Conservation (phyloP, 2,329 filamentous ascomycete genomes). For the Apiospora pterosperma region DNA sequence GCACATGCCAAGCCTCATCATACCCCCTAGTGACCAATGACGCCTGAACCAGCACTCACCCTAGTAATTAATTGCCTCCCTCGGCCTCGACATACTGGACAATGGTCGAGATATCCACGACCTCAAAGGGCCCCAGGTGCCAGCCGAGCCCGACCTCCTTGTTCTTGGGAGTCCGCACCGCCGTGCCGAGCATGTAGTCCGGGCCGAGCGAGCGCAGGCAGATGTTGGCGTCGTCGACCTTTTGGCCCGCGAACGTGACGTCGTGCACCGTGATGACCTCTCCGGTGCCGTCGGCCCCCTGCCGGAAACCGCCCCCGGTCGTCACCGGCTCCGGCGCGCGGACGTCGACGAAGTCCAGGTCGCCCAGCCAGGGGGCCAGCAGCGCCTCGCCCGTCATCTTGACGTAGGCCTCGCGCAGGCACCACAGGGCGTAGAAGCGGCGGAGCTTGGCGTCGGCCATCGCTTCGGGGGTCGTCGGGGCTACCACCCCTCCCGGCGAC, state of each 20-base stretch:
- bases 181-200: constrained; percentile 54
- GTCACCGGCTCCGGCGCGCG: constrained; percentile 43
- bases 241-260: constrained; percentile 35
- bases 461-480: constrained; percentile 20
- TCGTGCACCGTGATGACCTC: constrained; percentile 32
- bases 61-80: background rate
- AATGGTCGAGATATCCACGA: constrained; percentile 42
- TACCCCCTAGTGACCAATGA: background rate
- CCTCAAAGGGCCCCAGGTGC: constrained; percentile 37
- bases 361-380: constrained; percentile 67
- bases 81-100: constrained; percentile 39
- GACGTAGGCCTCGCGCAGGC: constrained; percentile 75
- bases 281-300: constrained; percentile 31
- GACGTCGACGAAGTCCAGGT: constrained; percentile 66
- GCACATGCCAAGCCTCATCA: background rate
- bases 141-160: constrained; percentile 36
- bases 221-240: constrained; percentile 39
- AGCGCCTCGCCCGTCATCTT: constrained; percentile 80
- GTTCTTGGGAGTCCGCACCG: constrained; percentile 37
- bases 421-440: constrained; percentile 76
- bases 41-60: background rate
- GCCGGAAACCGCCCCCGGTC: constrained; percentile 16
- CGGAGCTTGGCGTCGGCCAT: constrained; percentile 61
- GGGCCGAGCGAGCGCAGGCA: constrained; percentile 40
- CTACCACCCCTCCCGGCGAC: constrained; percentile 21